phyloP scores from a whole-genome alignment of 2,329 filamentous ascomycete genomes.

The Colletotrichum falcatum region DNA sequence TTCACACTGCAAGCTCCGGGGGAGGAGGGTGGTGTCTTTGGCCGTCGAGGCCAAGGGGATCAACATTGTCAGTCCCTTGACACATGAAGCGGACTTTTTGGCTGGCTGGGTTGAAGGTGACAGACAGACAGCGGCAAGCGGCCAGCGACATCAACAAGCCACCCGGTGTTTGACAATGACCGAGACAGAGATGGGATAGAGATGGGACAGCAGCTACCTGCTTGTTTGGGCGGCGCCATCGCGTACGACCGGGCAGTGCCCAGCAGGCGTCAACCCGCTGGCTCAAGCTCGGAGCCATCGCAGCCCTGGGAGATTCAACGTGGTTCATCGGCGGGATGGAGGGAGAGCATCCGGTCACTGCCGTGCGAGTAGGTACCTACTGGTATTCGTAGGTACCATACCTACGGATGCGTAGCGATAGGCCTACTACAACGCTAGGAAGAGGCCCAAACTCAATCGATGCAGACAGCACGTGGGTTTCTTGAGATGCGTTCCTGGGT shows the following conservation, averaged over 20 bases:
- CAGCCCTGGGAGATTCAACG: not conserved
- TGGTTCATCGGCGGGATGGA: no score
- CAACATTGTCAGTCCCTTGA: constrained; percentile 13
- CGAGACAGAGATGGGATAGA: constrained; percentile 32
- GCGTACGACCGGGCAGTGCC: constrained; percentile 4
- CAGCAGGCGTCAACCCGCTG: constrained; percentile 9
- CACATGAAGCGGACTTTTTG: constrained; percentile 20
- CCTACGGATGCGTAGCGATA: no score
- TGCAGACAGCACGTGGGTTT: constrained; percentile 27
- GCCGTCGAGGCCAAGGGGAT: constrained; percentile 26
- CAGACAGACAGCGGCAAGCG: constrained; percentile 10
- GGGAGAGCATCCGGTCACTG: no score
- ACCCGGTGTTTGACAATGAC: constrained; percentile 19
- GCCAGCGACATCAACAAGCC: not conserved
- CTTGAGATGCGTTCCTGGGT: constrained; percentile 25
- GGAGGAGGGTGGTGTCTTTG: not conserved
- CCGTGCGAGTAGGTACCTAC: no score
- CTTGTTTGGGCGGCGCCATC: not conserved
- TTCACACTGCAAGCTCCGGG: no score
- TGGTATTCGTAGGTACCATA: no score
- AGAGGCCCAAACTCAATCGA: constrained; percentile 27
- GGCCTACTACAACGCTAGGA: no score
- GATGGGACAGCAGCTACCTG: no score
- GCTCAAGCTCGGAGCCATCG: not conserved
- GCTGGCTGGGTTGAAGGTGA: not conserved